Percentiles rank a stretch among this genome's conserved stretches.
Evolutionary conservation across 306 rosid genomes (phyloP).

Genomic region (Cucumis sativus): DNA sequence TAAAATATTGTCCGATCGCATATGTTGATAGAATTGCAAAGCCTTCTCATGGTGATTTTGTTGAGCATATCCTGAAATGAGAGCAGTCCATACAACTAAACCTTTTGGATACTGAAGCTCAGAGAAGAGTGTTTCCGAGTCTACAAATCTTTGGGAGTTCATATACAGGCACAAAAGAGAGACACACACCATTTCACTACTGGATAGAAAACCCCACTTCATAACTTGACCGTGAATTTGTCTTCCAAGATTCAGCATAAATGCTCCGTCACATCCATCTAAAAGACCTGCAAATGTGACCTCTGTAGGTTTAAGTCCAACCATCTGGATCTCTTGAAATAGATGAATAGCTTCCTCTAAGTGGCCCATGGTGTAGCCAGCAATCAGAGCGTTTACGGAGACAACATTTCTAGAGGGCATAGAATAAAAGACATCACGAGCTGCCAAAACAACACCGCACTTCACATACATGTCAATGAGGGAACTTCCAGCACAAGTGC

Average conservation of each 20-base stretch:
- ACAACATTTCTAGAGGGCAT: neutral
- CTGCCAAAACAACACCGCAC: neutral
- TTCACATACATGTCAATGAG: conserved; percentile 1
- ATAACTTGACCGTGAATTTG: conserved; percentile 1
- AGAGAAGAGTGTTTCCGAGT: neutral
- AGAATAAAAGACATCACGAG: neutral
- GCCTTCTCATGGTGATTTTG: neutral
- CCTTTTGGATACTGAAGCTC: neutral
- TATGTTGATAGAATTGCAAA: neutral
- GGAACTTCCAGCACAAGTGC: conserved; percentile 1
- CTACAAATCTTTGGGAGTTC: neutral
- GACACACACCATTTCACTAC: neutral
- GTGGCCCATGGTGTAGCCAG: neutral
- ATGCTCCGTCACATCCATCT: conserved; percentile 2
- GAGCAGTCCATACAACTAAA: conserved; percentile 2
- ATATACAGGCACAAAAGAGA: conserved; percentile 3
- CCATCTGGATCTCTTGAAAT: neutral
- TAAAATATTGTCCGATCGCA: neutral
- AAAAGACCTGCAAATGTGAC: conserved; percentile 1
- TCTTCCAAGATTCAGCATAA: neutral
- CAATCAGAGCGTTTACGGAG: neutral
- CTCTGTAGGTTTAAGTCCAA: neutral
- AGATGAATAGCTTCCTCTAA: neutral
- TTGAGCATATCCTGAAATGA: conserved; percentile 2
- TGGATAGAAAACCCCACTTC: neutral